Percentiles rank a stretch among this genome's conserved stretches.
Conservation (phyloP, 2,329 filamentous ascomycete genomes). For the Colletotrichum limetticola region DNA sequence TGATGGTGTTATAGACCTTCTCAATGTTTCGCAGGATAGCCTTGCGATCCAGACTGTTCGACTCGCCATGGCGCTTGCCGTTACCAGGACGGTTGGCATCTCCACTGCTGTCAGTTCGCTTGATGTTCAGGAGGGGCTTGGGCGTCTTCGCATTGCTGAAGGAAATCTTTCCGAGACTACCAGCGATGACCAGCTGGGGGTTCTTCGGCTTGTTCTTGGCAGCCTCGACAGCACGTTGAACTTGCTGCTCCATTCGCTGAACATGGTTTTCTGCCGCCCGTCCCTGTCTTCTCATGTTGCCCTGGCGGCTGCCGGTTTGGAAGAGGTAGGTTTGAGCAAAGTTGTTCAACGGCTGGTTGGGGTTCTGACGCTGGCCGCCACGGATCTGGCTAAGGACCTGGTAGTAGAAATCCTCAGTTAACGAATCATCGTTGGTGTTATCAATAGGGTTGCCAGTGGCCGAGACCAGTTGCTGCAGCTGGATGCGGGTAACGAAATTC, state of each 20-base stretch:
- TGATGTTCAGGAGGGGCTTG: slow-evolving; percentile 94
- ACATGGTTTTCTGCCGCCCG: slow-evolving; percentile 95
- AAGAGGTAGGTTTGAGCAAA: slow-evolving; percentile 98
- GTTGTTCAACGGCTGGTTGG: slow-evolving; percentile 91
- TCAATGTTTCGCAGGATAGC: slow-evolving; percentile 88
- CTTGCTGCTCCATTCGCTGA: slow-evolving; percentile 99
- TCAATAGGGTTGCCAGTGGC: slow-evolving; percentile 90
- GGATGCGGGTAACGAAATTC: slow-evolving; percentile 98
- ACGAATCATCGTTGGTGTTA: slow-evolving; percentile 79
- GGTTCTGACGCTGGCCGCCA: slow-evolving; percentile 88
- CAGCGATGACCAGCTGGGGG: slow-evolving; percentile 95
- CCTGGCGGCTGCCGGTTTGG: slow-evolving; percentile 88
- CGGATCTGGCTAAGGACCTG: slow-evolving; percentile 97
- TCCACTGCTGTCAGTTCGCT: slow-evolving; percentile 78
- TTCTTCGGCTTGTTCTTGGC: slow-evolving; percentile 98
- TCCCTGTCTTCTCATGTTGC: slow-evolving; percentile 77
- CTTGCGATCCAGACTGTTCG: slow-evolving; percentile 78
- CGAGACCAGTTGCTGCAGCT: slow-evolving; percentile 93
- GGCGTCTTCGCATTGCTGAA: slow-evolving; percentile 99
- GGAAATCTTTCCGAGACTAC: slow-evolving; percentile 95
- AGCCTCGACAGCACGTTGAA: slow-evolving; percentile 95
- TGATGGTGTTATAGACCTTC: slow-evolving; percentile 85
- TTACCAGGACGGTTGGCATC: slow-evolving; percentile 64
- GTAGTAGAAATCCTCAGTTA: slow-evolving; percentile 97
- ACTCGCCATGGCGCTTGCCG: slow-evolving; percentile 50